phyloP scores from a whole-genome alignment of 768 basidiomycete genomes.

The Collybiopsis luxurians region DNA sequence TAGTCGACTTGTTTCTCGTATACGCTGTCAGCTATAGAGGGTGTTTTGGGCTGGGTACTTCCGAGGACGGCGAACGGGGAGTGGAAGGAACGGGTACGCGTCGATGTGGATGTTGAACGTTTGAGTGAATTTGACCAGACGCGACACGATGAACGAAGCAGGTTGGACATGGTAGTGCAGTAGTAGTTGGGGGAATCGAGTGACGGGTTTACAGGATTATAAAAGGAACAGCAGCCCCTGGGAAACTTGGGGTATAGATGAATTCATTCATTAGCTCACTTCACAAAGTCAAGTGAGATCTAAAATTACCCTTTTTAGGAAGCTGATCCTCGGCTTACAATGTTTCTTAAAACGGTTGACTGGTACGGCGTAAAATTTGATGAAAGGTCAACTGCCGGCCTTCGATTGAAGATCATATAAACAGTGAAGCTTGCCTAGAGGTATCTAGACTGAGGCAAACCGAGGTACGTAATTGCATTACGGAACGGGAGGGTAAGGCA shows the following conservation, averaged over 20 bases:
- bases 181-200: slow-evolving; percentile 7
- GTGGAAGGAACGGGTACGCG: slow-evolving; percentile 53
- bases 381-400: too few species aligned
- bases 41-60: slow-evolving; percentile 29
- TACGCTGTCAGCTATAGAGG: slow-evolving; percentile 28
- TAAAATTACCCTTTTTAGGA: not conserved
- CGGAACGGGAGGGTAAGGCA: too few species aligned
- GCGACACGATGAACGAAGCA: slow-evolving; percentile 21
- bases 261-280: not conserved
- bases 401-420: too few species aligned
- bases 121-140: slow-evolving; percentile 19
- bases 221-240: not conserved
- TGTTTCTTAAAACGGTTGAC: not conserved
- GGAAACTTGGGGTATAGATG: slow-evolving; percentile 6
- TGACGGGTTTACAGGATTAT: slow-evolving; percentile 7
- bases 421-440: too few species aligned
- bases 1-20: slow-evolving; percentile 66
- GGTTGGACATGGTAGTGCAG: slow-evolving; percentile 25
- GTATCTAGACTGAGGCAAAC: too few species aligned
- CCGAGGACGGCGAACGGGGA: slow-evolving; percentile 60
- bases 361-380: not conserved
- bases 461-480: too few species aligned
- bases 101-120: slow-evolving; percentile 19
- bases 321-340: not conserved
- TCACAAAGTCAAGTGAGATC: not conserved